These are phyloP conservation scores for Stenocarpella maydis DNA, from an alignment of 2,329 filamentous ascomycete genomes.

Conservation along the genomic window DNA sequence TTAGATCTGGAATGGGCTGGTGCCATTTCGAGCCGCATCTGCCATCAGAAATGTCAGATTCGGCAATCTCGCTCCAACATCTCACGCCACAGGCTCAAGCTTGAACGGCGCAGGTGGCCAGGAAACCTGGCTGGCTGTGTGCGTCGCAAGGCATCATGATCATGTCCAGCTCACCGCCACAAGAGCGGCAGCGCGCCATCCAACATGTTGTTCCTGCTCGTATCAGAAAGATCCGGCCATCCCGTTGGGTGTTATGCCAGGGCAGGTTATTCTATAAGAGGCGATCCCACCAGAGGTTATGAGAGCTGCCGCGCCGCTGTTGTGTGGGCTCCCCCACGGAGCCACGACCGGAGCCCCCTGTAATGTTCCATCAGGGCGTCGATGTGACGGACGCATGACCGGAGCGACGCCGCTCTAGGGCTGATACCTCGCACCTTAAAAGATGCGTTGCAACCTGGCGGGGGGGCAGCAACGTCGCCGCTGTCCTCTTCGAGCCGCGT, in stretches of 20 bases:
- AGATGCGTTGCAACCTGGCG: neutral
- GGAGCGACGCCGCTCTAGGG: neutral
- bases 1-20: too few species aligned
- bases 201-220: neutral
- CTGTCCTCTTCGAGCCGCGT: neutral
- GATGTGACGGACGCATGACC: neutral
- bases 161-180: neutral
- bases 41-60: neutral
- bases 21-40: neutral
- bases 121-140: neutral
- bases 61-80: neutral
- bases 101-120: neutral
- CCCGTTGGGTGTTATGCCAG: neutral
- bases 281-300: neutral
- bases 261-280: neutral
- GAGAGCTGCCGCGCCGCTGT: neutral
- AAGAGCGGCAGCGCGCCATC: neutral
- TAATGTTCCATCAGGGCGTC: neutral
- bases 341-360: neutral
- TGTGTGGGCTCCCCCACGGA: neutral
- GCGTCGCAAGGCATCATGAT: conserved; percentile 6
- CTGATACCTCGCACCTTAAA: neutral
- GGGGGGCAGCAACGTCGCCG: neutral
- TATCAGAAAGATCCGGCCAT: neutral
- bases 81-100: neutral